A percentile compares a stretch with the other conserved stretches of the same genome.
Conservation (phyloP, 2,329 filamentous ascomycete species). For the Xylariales sp. region DNA sequence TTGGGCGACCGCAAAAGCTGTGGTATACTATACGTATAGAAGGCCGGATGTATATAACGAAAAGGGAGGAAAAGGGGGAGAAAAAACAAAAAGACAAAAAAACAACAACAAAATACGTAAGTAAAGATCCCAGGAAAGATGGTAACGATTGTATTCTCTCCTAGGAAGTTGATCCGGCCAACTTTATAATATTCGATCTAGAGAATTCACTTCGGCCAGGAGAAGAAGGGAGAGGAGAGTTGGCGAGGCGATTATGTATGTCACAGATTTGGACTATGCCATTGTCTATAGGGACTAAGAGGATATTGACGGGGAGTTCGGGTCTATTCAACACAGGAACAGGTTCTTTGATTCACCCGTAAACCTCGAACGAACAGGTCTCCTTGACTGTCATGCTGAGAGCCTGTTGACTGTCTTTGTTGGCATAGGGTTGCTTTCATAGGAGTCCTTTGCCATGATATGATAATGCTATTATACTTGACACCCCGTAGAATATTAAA, state of each 20-base stretch:
- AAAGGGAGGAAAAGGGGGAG: not conserved
- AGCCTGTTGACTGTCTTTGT: not conserved
- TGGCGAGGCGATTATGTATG: constrained; percentile 15
- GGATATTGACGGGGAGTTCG: not conserved
- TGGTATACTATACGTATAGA: not conserved
- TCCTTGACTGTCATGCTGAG: not conserved
- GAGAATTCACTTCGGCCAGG: not conserved
- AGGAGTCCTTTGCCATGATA: not conserved
- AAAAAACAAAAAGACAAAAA: not conserved
- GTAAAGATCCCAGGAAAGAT: constrained; percentile 16
- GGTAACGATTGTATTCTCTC: constrained; percentile 17
- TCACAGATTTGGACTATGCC: constrained; percentile 5
- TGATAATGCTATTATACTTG: constrained; percentile 12
- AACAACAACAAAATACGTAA: not conserved
- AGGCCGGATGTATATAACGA: too few species aligned
- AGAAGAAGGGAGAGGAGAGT: not conserved
- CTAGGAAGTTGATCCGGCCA: constrained; percentile 14
- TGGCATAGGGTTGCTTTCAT: not conserved
- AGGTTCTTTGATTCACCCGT: not conserved
- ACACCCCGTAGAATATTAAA: not conserved
- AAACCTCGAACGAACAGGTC: not conserved
- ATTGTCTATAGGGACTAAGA: constrained; percentile 21
- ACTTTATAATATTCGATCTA: not conserved
- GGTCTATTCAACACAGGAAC: not conserved
- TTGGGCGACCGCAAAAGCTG: not conserved